Evolutionary conservation across 1,284 basidiomycete species (phyloP), one percentile per base, ranked within the genome.

Genomic region (Boletus mariae): DNA sequence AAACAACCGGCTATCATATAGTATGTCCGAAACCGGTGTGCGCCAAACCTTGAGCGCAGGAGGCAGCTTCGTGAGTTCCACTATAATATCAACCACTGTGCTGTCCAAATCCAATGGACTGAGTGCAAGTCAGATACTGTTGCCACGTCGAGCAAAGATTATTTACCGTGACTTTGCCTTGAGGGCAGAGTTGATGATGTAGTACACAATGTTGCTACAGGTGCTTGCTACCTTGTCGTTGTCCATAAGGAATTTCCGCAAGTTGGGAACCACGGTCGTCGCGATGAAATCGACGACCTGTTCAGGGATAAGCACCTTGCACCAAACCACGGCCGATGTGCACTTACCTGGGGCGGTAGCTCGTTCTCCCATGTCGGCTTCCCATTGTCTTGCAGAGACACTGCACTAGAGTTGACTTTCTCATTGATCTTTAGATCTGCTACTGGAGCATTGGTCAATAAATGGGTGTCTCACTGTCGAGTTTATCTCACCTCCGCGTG

Each of bases 1-100:
- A 75, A 99, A 99, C 65, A 98, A 84, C 42, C 92, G 81, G 57
- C 81, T 83, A 67, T 99, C 96, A 60, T 84, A 85, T 59, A 99
- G 80, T 0, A 90, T 80, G 32, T 99, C 96, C 1, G 77, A 73
- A 10, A 98, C 85, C 1, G 85, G 82, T 0, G 82, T 74, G 49
- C 87, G 81, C 97, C 97, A 99, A 3, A 90, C 82, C 64, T 93
- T 96, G 57, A 90, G 73, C 0, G 92, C 85, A 1, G 82, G 79
- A 0, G 90, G 85, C 51, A 96, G 82, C 55, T 80, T 83, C 2
- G 89, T 80, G 79, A 98, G 85, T 67, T 93, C 91, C 45, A 77
- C 71, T 25, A 97, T 70, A 13, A 97, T 83, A 0, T 80, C 75
- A 1, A 96, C 70, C 4, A 90, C 75, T 11, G 75, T 73, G n/a